Percentiles rank a stretch among this genome's conserved stretches.
Conservation (phyloP, 139 green algal species). For the Tetraselmis chui region DNA sequence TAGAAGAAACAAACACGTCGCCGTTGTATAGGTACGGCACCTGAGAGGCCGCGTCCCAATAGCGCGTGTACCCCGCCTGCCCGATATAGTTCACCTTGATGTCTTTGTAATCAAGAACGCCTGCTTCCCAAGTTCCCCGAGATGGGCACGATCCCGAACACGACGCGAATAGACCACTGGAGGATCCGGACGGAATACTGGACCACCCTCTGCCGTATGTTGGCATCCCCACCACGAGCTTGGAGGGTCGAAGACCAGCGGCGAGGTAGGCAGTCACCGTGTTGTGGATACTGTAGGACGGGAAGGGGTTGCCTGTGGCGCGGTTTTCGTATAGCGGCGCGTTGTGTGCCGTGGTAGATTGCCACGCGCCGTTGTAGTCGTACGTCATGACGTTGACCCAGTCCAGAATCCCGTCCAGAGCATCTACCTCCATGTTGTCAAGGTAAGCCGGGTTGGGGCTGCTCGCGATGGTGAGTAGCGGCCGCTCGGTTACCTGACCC, state of each 20-base stretch:
- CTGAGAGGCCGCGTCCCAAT: neutral
- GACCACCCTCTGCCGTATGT: neutral
- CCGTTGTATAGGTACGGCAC: neutral
- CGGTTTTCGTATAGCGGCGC: neutral
- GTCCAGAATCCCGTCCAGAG: neutral
- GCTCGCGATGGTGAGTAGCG: neutral
- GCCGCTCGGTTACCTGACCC: neutral
- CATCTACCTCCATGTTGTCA: neutral
- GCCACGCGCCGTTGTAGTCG: neutral
- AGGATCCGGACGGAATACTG: neutral
- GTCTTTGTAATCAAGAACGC: neutral
- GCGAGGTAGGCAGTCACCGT: neutral
- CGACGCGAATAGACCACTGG: neutral
- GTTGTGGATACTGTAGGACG: neutral
- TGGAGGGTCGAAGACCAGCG: neutral
- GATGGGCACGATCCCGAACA: neutral
- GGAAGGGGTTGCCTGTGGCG: neutral
- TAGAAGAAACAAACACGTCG: neutral
- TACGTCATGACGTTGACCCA: neutral
- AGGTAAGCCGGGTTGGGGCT: neutral
- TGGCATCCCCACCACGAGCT: neutral
- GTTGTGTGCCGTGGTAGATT: neutral
- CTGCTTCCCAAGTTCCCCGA: neutral
- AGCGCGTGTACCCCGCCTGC: neutral
- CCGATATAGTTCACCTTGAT: neutral